A percentile compares a stretch with the other conserved stretches of the same genome.
Conservation (phyloP, 139 green algal genomes). For the Picochlorum sp. region DNA sequence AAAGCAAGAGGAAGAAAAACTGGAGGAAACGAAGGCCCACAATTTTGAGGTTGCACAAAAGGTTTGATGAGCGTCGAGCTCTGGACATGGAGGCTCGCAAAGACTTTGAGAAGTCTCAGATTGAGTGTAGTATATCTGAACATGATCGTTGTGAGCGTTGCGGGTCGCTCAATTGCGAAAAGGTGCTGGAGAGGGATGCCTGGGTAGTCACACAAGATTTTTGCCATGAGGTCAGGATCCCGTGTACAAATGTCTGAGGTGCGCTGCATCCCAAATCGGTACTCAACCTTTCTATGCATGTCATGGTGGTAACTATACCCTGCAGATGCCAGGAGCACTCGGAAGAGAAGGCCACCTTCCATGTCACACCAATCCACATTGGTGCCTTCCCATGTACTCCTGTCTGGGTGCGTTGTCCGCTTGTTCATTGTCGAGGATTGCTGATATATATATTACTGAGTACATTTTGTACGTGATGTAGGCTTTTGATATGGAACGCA, state of each 20-base stretch:
- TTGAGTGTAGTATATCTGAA: too few relatives aligned
- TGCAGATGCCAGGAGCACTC: too few relatives aligned
- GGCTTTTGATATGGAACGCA: conserved; percentile 4
- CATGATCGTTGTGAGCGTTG: too few relatives aligned
- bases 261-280: neutral
- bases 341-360: conserved; percentile 4
- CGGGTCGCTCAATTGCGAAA: too few relatives aligned
- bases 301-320: conserved; percentile 2
- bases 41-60: conserved; percentile 5
- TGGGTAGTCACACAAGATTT: conserved; percentile 5
- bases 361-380: conserved; percentile 5
- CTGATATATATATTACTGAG: neutral
- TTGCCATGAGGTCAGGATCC: conserved; percentile 2
- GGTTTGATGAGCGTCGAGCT: too few relatives aligned
- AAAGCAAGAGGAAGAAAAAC: conserved; percentile 2
- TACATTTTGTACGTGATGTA: neutral
- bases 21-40: conserved; percentile 3
- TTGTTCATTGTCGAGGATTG: conserved; percentile 1
- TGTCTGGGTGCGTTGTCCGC: conserved; percentile 2
- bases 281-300: neutral
- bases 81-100: too few relatives aligned
- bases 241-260: conserved; percentile 3
- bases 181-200: too few relatives aligned
- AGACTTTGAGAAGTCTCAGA: too few relatives aligned
- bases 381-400: conserved; percentile 2